phyloP scores from a whole-genome alignment of 73 alveolate genomes.

The Symbiodinium pilosum region DNA sequence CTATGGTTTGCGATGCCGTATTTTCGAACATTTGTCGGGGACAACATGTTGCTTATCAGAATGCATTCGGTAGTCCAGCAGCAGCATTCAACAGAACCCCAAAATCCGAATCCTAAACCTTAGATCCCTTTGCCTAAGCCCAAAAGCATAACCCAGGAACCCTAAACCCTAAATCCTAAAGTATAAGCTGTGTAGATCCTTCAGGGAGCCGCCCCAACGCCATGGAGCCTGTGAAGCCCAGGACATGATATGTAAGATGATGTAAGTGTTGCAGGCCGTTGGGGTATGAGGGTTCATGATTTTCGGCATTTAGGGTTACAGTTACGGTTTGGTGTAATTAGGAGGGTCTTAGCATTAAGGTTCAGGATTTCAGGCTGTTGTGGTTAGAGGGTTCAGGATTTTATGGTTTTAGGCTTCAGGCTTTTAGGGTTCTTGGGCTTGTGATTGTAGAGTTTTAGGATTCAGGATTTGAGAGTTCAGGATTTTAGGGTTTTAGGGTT shows the following conservation, averaged over 20 bases:
- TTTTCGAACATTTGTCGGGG: too few relatives aligned
- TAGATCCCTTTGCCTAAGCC: neutral
- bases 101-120: neutral
- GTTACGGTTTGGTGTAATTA: too few relatives aligned
- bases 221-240: neutral
- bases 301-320: neutral
- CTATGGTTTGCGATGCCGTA: too few relatives aligned
- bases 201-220: neutral
- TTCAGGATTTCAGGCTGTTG: neutral
- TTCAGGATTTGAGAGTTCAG: neutral
- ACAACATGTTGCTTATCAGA: too few relatives aligned
- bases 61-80: too few relatives aligned
- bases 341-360: too few relatives aligned
- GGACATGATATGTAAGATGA: too few relatives aligned
- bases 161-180: neutral
- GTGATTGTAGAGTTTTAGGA: neutral
- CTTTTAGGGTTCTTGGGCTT: neutral
- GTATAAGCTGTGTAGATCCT: neutral
- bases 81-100: too few relatives aligned
- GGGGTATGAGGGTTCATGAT: neutral
- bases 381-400: neutral
- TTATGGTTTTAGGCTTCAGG: neutral
- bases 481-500: neutral
- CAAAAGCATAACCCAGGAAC: neutral
- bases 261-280: too few relatives aligned